Evolutionary conservation across 495 filamentous ascomycete species (phyloP).

Genomic region (Talaromyces wortmannii): DNA sequence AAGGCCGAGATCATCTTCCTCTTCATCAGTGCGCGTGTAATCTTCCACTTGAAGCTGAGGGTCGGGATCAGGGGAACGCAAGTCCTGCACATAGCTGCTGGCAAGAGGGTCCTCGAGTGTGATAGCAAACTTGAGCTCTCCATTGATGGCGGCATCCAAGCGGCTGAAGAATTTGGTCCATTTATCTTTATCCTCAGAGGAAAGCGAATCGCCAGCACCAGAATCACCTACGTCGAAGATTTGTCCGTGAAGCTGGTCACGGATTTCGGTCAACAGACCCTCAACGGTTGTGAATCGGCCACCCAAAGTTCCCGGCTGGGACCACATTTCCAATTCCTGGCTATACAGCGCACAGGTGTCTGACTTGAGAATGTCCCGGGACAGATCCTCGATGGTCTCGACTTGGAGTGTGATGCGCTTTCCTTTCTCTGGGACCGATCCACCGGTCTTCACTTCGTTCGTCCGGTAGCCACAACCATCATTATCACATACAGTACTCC

Average conservation of each 20-base stretch:
- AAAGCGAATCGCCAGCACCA: conserved; percentile 71
- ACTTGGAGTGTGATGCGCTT: conserved; percentile 75
- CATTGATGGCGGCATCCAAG: conserved; percentile 71
- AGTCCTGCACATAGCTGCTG: conserved; percentile 86
- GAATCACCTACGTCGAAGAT: conserved; percentile 70
- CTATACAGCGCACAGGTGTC: conserved; percentile 82
- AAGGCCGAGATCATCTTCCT: conserved; percentile 86
- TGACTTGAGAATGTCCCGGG: conserved; percentile 91
- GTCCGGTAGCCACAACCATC: conserved; percentile 87
- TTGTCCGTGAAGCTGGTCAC: conserved; percentile 75
- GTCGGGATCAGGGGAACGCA: conserved; percentile 65
- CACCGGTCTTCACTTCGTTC: conserved; percentile 95
- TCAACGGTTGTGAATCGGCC: conserved; percentile 98
- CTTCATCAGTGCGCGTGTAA: conserved; percentile 80
- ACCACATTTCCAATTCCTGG: conserved; percentile 74
- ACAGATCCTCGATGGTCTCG: conserved; percentile 66
- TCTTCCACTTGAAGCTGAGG: conserved; percentile 76
- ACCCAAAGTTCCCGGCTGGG: conserved; percentile 86
- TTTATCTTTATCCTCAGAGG: conserved; percentile 48
- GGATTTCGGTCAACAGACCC: conserved; percentile 87
- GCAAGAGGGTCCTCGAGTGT: conserved; percentile 84
- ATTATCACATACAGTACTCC: conserved; percentile 77
- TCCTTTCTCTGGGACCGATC: conserved; percentile 81
- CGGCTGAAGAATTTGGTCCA: conserved; percentile 78
- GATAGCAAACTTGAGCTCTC: conserved; percentile 77